Evolutionary conservation across 202 grass and related monocot species (phyloP).

Genomic region (Eragrostis tef): DNA sequence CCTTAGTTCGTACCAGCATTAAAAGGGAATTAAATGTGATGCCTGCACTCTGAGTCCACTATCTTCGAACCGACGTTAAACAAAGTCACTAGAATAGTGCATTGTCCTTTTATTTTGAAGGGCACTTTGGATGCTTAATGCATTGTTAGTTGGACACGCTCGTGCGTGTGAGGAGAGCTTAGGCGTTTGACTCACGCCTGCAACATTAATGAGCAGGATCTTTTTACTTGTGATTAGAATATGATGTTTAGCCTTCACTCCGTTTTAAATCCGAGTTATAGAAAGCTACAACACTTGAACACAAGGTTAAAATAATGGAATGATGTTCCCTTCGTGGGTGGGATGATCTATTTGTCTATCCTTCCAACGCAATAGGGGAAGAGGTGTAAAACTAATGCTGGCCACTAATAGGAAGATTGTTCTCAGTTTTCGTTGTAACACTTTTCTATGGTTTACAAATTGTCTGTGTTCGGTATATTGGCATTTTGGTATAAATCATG

Average conservation of each 20-base stretch:
- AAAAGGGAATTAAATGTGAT: constrained; percentile 59
- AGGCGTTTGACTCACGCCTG: constrained; percentile 45
- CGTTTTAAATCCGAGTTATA: constrained; percentile 35
- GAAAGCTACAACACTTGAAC: constrained; percentile 30
- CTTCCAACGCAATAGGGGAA: constrained; percentile 31
- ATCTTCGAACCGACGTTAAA: constrained; percentile 44
- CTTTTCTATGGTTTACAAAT: background rate
- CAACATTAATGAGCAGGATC: constrained; percentile 53
- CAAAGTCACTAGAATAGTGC: constrained; percentile 29
- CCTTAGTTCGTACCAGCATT: constrained; percentile 51
- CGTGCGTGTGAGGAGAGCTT: constrained; percentile 51
- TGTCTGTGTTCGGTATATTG: background rate
- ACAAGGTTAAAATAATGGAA: constrained; percentile 47
- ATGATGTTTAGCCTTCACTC: constrained; percentile 46
- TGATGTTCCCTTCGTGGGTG: constrained; percentile 64
- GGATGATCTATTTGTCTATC: constrained; percentile 53
- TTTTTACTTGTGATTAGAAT: constrained; percentile 41
- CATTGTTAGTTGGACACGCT: constrained; percentile 46
- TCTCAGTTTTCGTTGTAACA: background rate
- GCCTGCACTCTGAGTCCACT: constrained; percentile 60
- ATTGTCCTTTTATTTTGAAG: constrained; percentile 7
- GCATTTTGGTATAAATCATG: background rate
- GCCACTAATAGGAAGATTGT: constrained; percentile 15
- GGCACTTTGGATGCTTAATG: constrained; percentile 42
- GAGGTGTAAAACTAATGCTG: constrained; percentile 32